Base-by-base conservation (phyloP, 139 green algal species). In the Zygnema circumcarinatum region DNA sequence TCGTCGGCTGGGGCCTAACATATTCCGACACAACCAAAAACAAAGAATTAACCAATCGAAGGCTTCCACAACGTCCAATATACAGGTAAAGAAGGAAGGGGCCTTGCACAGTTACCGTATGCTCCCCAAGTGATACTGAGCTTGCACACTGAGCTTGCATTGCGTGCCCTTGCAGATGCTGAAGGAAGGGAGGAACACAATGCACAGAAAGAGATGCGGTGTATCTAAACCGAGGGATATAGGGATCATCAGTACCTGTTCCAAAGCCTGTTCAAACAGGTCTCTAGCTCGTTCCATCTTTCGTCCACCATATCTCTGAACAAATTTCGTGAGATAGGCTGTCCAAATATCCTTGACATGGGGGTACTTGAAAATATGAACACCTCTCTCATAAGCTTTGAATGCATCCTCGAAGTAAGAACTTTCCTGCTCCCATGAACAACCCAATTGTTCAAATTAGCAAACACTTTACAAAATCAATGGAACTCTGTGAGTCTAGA, bases 201-300 rank as follows among this genome's bases (percentile, higher is more conserved):
- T n/a, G n/a, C n/a, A n/a, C n/a, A n/a, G n/a, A n/a, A n/a, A n/a
- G n/a, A n/a, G n/a, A 32, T 41, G 75, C n/a, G 1, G 39, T 25
- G 73, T 31, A 38, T 29, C 29, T 36, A 83, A 32, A 54, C 1
- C 0, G 38, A 32, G 36, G 36, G 76, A 22, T n/a, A n/a, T n/a
- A n/a, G n/a, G n/a, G n/a, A n/a, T n/a, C n/a, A n/a, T n/a, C n/a
- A n/a, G 74, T 21, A 87, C 81, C 62, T 85, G 41, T 56, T 88
- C 88, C 54, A 98, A 91, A 16, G 95, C 96, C 76, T 98, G 95
- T 88, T 97, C 94, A 88, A 98, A 99, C n/a, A 99, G 92, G 90
- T 99, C 97, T 0, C 97, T 85, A 0, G 96, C 95, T 2, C 97
- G 94, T 92, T 99, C 97, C 73, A 99, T 91, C 93, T 98, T 99